Evolutionary conservation across 768 basidiomycete genomes (phyloP).

Genomic region (Boletus rubescentipes): DNA sequence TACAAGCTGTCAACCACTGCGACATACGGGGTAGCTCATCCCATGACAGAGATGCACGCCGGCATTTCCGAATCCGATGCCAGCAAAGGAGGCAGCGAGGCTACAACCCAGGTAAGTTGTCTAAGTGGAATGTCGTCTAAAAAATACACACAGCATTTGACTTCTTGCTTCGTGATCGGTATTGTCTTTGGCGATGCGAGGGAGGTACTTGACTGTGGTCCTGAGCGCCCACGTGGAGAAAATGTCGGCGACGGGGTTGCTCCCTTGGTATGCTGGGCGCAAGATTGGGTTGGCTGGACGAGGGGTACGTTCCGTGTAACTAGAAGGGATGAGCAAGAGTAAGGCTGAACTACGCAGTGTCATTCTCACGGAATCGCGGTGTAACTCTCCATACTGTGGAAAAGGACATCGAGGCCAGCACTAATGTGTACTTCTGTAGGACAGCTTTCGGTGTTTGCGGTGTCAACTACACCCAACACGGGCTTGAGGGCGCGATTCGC

Average conservation of each 20-base stretch:
- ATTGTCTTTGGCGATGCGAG: conserved; percentile 76
- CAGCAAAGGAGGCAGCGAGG: conserved; percentile 90
- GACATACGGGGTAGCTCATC: conserved; percentile 79
- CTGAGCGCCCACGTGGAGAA: conserved; percentile 93
- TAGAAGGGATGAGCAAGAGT: conserved; percentile 28
- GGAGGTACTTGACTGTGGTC: conserved; percentile 86
- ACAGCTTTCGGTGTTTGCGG: conserved; percentile 87
- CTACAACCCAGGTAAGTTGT: conserved; percentile 37
- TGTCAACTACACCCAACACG: conserved; percentile 82
- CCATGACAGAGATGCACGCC: conserved; percentile 91
- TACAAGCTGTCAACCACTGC: not conserved
- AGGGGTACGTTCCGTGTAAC: conserved; percentile 89
- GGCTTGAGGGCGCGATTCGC: conserved; percentile 91
- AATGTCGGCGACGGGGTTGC: conserved; percentile 93
- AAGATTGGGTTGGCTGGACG: conserved; percentile 88
- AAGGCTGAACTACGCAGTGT: not conserved
- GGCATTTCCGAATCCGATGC: conserved; percentile 93
- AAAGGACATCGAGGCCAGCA: conserved; percentile 92
- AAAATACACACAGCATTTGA: conserved; percentile 78
- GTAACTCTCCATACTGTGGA: conserved; percentile 94
- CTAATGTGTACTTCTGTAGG: conserved; percentile 92
- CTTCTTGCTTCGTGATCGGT: conserved; percentile 80
- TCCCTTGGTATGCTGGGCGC: conserved; percentile 91
- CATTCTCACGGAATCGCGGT: conserved; percentile 83
- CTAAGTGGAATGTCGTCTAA: not conserved